phyloP scores from a whole-genome alignment of 495 filamentous ascomycete species.

The Pyrenula massariospora region DNA sequence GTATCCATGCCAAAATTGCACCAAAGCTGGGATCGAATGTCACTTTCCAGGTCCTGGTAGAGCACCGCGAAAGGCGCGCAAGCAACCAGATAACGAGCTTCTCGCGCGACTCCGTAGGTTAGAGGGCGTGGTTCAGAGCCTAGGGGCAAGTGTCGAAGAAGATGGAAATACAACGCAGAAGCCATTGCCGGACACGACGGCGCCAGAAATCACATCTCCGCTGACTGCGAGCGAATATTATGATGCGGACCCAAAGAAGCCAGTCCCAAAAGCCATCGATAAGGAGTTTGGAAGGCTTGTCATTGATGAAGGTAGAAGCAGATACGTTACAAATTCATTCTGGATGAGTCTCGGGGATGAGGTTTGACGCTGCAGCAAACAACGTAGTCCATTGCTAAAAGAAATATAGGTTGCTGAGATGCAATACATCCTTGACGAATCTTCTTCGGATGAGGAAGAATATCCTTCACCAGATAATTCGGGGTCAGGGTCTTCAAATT shows the following conservation, averaged over 20 bases:
- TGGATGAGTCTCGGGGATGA: conserved; percentile 86
- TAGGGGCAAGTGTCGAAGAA: conserved; percentile 21
- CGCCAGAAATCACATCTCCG: neutral
- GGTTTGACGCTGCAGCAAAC: conserved; percentile 29
- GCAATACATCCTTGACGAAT: conserved; percentile 54
- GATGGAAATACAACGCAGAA: neutral
- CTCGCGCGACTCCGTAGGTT: conserved; percentile 65
- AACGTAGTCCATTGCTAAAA: conserved; percentile 2
- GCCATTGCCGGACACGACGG: neutral
- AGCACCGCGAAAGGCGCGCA: conserved; percentile 58
- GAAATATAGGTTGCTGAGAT: conserved; percentile 44
- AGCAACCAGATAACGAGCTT: conserved; percentile 45
- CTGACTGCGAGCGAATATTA: neutral
- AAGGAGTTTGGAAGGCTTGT: conserved; percentile 73
- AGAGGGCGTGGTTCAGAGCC: conserved; percentile 63
- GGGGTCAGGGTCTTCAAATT: neutral
- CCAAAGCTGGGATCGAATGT: conserved; percentile 66
- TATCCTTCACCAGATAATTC: neutral
- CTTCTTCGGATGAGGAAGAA: conserved; percentile 51
- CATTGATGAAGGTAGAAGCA: conserved; percentile 65
- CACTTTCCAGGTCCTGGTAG: conserved; percentile 72
- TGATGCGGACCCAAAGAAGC: conserved; percentile 16
- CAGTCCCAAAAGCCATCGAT: conserved; percentile 28
- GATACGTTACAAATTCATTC: conserved; percentile 81
- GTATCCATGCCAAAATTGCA: conserved; percentile 76